Percentiles rank a stretch among this genome's conserved stretches.
Conservation (phyloP, 768 basidiomycete genomes). For the Calvatia gigantea region DNA sequence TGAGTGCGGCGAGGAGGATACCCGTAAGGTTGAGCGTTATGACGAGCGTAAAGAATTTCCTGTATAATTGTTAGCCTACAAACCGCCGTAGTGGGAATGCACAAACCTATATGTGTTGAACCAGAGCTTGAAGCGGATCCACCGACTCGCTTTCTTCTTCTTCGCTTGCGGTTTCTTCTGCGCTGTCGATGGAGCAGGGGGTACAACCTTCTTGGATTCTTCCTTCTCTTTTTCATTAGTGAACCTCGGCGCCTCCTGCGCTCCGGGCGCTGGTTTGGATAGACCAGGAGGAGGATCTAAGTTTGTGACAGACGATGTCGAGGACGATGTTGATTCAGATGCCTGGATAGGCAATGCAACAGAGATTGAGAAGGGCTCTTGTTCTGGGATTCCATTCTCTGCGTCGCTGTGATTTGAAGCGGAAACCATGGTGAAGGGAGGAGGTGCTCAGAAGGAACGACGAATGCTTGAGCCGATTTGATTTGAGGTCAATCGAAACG, state of each 20-base stretch:
- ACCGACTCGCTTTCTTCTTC: constrained; percentile 42
- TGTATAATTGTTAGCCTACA: constrained; percentile 20
- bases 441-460: not conserved
- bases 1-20: constrained; percentile 55
- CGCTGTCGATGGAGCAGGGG: not conserved
- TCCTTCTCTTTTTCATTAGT: constrained; percentile 1
- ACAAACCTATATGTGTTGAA: constrained; percentile 74
- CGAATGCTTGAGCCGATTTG: constrained; percentile 2
- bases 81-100: not conserved
- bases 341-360: constrained; percentile 17
- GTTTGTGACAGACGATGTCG: constrained; percentile 11
- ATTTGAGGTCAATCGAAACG: constrained; percentile 13
- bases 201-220: not conserved
- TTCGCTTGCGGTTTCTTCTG: constrained; percentile 7
- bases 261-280: not conserved
- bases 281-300: constrained; percentile 9
- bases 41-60: constrained; percentile 71
- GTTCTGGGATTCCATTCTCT: constrained; percentile 33
- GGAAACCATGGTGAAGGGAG: constrained; percentile 16
- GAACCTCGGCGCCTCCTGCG: not conserved
- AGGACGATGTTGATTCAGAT: constrained; percentile 11
- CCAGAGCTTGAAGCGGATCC: constrained; percentile 66
- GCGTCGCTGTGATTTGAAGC: constrained; percentile 28
- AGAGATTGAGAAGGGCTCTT: constrained; percentile 23
- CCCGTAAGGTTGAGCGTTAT: constrained; percentile 59